Base-by-base conservation (phyloP, 768 basidiomycete genomes). In the Coprinopsis marcescibilis region DNA sequence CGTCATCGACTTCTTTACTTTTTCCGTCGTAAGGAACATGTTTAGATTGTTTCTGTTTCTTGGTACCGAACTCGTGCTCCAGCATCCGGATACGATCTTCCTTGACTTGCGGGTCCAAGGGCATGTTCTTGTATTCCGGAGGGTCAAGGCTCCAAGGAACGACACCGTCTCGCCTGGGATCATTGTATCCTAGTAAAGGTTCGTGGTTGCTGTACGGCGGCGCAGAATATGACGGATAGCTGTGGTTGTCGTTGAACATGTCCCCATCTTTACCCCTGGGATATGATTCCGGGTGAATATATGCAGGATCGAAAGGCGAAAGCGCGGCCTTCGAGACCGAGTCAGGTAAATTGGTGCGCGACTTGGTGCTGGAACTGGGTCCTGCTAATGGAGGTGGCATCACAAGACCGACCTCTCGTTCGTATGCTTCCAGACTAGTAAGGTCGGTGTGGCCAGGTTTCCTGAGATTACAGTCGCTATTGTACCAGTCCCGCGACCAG, bases 51-150 rank as follows among this genome's bases (percentile, higher is more conserved):
- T 24, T 25, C 26, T 10, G 7, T 23, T 49, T 49, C 14, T 23
- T 27, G n/a, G 64, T 60, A 2, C 77, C 76, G 58, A 85, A 87
- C 51, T 85, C 82, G 14, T 73, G 73, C 57, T 85, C 78, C 8
- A 87, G 70, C 81, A 85, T 84, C 4, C 81, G 75, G 54, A 85
- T 69, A 14, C 83, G 72, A 54, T 85, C 83, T 59, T 81, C 79
- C 59, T 83, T 85, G 24, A 77, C 64, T n/a, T 69, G 60, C 1
- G 72, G 61, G 46, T 78, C 71, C 3, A 83, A 54, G 1, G 56
- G 52, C 6, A 64, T 60, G 0, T 63, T 60, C 15, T 65, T 67
- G 47, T 69, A 68, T 17, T 73, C 70, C 11, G 71, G 69, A 1
- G 69, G 70, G 41, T 78, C 75, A 38, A 58, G 63, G 45, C 65